These are phyloP conservation scores for Colletotrichum plurivorum DNA, from an alignment of 2,329 filamentous ascomycete genomes.

Conservation along the genomic window DNA sequence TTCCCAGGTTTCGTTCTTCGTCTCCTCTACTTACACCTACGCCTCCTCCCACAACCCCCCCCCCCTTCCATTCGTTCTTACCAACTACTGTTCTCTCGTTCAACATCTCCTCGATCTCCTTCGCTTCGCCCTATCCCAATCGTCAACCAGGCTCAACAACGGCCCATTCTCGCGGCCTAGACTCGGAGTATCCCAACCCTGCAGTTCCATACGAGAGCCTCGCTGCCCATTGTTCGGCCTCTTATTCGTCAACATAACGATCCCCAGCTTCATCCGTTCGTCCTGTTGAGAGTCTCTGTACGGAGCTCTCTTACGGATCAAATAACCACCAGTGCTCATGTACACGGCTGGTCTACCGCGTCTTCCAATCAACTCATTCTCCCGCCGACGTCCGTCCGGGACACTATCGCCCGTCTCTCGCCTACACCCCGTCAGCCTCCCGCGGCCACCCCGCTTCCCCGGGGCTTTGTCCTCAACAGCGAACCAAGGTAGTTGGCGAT, in stretches of 20 bases:
- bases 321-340: constrained; percentile 38
- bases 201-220: constrained; percentile 14
- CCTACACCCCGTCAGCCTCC: constrained; percentile 22
- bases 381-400: constrained; percentile 16
- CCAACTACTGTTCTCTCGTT: constrained; percentile 40
- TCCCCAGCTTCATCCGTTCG: constrained; percentile 14
- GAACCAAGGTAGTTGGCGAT: constrained; percentile 15
- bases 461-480: constrained; percentile 19
- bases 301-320: constrained; percentile 34
- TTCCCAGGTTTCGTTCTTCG: constrained; percentile 39
- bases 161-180: constrained; percentile 14
- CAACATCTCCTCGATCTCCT: constrained; percentile 4
- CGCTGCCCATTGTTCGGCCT: constrained; percentile 18
- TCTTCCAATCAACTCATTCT: constrained; percentile 28
- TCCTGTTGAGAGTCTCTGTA: constrained; percentile 36
- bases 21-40: constrained; percentile 38
- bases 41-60: constrained; percentile 17
- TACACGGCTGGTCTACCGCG: constrained; percentile 40
- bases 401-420: constrained; percentile 6
- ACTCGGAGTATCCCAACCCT: neutral
- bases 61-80: constrained; percentile 36
- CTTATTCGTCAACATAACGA: constrained; percentile 24
- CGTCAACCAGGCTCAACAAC: constrained; percentile 13
- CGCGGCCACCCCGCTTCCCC: constrained; percentile 11
- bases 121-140: constrained; percentile 22